Evolutionary conservation across 352 stramenopile species (phyloP).

Genomic region (Globisporangium nodosum): DNA sequence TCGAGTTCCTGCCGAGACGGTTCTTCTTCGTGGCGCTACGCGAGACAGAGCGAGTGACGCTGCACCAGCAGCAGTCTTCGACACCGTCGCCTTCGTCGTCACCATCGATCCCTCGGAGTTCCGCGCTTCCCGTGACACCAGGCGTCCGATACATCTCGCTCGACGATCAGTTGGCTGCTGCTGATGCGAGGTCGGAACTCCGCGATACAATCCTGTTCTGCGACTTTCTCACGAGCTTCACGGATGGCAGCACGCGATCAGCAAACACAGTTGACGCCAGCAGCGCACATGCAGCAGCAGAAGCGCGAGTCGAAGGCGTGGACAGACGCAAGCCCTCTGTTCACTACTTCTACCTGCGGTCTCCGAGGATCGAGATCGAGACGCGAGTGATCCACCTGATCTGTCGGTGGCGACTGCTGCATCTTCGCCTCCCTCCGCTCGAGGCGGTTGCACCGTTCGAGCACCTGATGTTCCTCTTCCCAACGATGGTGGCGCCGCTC

Average conservation of each 20-base stretch:
- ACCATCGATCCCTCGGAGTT: not conserved
- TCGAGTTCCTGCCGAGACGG: slow-evolving; percentile 47
- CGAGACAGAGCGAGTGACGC: slow-evolving; percentile 22
- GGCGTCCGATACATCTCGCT: slow-evolving; percentile 44
- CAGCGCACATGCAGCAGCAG: not conserved
- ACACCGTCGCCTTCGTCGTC: not conserved
- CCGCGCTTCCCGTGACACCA: slow-evolving; percentile 25
- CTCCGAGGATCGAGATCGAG: slow-evolving; percentile 27
- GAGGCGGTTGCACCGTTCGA: slow-evolving; percentile 52
- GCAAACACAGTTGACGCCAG: not conserved
- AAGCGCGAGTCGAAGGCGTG: not conserved
- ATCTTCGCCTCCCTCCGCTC: slow-evolving; percentile 33
- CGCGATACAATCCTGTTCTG: slow-evolving; percentile 50
- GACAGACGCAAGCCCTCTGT: not conserved
- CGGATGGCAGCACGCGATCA: not conserved
- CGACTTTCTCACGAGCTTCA: slow-evolving; percentile 34
- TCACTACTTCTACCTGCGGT: slow-evolving; percentile 51
- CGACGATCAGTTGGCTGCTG: slow-evolving; percentile 21
- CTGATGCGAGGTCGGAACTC: not conserved
- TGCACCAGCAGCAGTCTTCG: slow-evolving; percentile 1
- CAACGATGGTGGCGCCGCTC: slow-evolving; percentile 11
- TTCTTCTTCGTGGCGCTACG: slow-evolving; percentile 54
- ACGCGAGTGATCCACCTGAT: slow-evolving; percentile 43
- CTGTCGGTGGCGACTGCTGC: slow-evolving; percentile 53
- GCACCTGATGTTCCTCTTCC: slow-evolving; percentile 38